These are phyloP conservation scores for Pseudisothecium myosuroides DNA, from an alignment of 225 moss, liverwort and hornwort genomes.

Conservation along the genomic window DNA sequence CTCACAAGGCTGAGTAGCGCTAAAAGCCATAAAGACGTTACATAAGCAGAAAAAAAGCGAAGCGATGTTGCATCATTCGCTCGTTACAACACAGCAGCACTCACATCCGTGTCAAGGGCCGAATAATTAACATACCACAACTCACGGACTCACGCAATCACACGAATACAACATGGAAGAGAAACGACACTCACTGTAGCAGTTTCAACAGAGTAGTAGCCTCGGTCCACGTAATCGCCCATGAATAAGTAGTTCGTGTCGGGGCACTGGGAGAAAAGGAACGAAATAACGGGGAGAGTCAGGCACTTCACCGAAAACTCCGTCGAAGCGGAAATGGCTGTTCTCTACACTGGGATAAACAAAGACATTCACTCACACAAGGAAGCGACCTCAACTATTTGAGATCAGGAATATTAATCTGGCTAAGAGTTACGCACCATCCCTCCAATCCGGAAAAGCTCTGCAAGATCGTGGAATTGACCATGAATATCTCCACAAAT, in stretches of 20 bases:
- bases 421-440: constrained; percentile 3
- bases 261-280: neutral
- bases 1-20: neutral
- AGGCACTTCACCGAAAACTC: neutral
- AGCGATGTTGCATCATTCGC: neutral
- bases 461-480: constrained; percentile 34
- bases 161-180: neutral
- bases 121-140: neutral
- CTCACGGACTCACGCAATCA: neutral
- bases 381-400: neutral
- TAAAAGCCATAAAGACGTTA: neutral
- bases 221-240: constrained; percentile 57
- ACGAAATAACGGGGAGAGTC: neutral
- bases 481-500: constrained; percentile 31
- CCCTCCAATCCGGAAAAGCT: constrained; percentile 35
- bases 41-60: neutral
- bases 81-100: too few relatives aligned
- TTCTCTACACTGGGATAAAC: neutral
- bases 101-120: neutral
- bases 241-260: constrained; percentile 41
- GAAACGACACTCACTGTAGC: constrained; percentile 24
- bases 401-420: neutral
- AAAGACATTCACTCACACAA: neutral
- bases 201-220: constrained; percentile 79
- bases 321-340: too few relatives aligned